A percentile compares a stretch with the other conserved stretches of the same genome.
Evolutionary conservation across 1,284 basidiomycete genomes (phyloP).

Genomic region (Flammula alnicola): DNA sequence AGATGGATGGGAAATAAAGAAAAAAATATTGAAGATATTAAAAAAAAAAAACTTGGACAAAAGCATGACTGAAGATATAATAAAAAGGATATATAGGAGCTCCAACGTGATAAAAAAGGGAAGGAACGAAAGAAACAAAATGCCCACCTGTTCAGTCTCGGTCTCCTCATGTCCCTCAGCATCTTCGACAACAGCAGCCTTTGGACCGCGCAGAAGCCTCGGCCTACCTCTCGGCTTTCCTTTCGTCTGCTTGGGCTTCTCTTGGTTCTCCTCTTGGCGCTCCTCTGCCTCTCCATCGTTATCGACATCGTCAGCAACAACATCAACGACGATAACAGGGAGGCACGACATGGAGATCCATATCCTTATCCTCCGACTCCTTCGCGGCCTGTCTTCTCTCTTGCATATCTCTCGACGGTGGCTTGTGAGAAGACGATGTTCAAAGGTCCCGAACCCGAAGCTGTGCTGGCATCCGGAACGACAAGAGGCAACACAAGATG

Average conservation of each 20-base stretch:
- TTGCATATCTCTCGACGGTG: conserved; percentile 7
- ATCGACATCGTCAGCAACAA: no score
- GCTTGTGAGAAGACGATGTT: conserved; percentile 5
- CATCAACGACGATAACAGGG: conserved; percentile 17
- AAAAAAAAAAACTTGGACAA: neutral
- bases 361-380: conserved; percentile 4
- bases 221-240: conserved; percentile 15
- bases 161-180: conserved; percentile 4
- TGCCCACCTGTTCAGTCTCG: conserved; percentile 10
- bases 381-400: conserved; percentile 2
- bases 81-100: neutral
- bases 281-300: conserved; percentile 8
- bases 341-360: neutral
- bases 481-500: conserved; percentile 52
- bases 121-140: neutral
- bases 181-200: conserved; percentile 4
- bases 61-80: no score
- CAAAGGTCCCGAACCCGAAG: neutral
- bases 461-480: neutral
- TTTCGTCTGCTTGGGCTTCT: conserved; percentile 12
- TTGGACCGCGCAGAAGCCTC: conserved; percentile 17
- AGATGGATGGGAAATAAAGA: neutral
- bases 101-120: neutral
- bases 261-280: conserved; percentile 3
- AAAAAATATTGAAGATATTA: neutral